A percentile compares a stretch with the other conserved stretches of the same genome.
phyloP scores from a whole-genome alignment of 2,329 filamentous ascomycete genomes.

The Diaporthe aspalathi region DNA sequence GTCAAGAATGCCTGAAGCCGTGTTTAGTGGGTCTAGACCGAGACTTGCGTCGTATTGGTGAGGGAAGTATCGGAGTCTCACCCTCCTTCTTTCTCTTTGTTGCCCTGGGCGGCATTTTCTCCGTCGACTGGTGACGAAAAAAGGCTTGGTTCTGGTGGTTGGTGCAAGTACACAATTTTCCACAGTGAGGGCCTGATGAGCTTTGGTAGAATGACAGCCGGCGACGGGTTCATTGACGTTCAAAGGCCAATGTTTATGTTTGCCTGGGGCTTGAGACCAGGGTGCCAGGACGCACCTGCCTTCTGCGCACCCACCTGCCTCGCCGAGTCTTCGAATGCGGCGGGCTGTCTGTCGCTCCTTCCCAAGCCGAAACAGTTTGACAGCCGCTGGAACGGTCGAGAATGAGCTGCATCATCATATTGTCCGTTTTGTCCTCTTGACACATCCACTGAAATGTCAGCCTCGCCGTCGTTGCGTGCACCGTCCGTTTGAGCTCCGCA shows the following conservation, averaged over 20 bases:
- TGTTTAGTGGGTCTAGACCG: background rate
- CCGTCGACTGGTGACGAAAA: background rate
- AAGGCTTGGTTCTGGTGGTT: background rate
- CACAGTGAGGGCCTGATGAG: background rate
- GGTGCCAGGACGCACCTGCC: background rate
- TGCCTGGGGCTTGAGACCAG: too few relatives aligned
- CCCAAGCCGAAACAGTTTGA: background rate
- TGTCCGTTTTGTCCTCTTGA: too few relatives aligned
- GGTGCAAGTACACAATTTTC: background rate
- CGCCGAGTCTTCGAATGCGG: background rate
- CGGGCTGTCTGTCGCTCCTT: background rate
- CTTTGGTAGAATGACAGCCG: too few relatives aligned
- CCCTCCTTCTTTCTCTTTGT: conserved; percentile 33
- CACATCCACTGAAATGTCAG: background rate
- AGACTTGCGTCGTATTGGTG: too few relatives aligned
- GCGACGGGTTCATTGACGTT: too few relatives aligned
- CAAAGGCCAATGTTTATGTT: too few relatives aligned
- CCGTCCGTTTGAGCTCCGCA: too few relatives aligned
- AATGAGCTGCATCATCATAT: background rate
- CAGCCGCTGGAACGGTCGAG: background rate
- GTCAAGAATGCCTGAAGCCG: conserved; percentile 2
- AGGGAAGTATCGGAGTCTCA: background rate
- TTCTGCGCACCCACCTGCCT: background rate
- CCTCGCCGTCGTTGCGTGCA: too few relatives aligned
- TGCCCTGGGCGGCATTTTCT: conserved; percentile 35